Evolutionary conservation across 345 rosid genomes (phyloP), one percentile per base, ranked within the genome.

Genomic region (Linum trigynum): DNA sequence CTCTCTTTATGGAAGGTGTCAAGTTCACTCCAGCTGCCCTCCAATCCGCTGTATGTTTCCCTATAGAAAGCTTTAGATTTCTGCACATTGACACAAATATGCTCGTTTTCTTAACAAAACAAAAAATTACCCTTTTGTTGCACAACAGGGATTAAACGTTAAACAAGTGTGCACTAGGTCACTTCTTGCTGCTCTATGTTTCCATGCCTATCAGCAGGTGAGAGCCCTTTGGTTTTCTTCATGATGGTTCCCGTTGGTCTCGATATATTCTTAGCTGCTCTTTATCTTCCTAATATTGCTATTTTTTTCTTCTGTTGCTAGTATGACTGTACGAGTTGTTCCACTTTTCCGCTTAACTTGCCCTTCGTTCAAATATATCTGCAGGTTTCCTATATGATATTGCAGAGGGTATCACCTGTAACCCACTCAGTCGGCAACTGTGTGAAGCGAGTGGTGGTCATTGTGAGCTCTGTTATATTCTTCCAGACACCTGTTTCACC

Each of bases 171-270:
- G 75, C 14, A 62, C 68, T 17, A 82, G 92, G 81, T 81, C 96
- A 63, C 81, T 94, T 41, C 37, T 88, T 15, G 99, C 92, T 57
- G 92, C 99, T 7, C 85, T 94, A 63, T 87, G 87, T 76, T 94
- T 85, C 85, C 99, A 94, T 77, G 99, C 97, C 32, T 91, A 94
- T 77, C 99, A 94, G 78, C 99, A 94, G 95, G 98, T 86, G 65
- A 78, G 77, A 78, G 77, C 40, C 57, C 42, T 71, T 45, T 45
- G 45, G 38, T 11, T 50, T 50, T 58, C 15, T 57, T 48, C 3
- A 7, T 0, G 63, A 43, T n/a, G 59, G 38, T 4, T 63, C 36
- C 14, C 38, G 45, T 11, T 16, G 39, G 37, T 12, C 32, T 8
- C 23, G 38, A 40, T 41, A 17, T 57, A 6, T 65, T 38, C 51